phyloP scores from a whole-genome alignment of 1,139 yeast genomes.

The Protomyces pachydermus region DNA sequence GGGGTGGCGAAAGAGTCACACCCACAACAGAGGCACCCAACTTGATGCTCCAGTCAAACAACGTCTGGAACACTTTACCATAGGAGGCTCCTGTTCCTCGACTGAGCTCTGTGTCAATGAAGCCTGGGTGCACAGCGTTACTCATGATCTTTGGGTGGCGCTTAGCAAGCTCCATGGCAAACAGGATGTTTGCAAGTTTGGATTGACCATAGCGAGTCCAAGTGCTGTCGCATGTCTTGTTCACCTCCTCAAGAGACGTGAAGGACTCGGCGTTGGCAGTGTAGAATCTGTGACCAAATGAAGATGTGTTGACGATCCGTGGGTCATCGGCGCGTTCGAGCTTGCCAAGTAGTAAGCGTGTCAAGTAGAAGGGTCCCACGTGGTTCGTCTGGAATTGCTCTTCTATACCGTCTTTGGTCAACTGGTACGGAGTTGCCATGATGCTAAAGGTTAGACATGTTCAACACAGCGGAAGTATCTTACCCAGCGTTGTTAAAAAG shows the following conservation, averaged over 20 bases:
- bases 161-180: conserved; percentile 59
- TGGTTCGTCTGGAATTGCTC: conserved; percentile 76
- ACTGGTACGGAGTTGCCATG: conserved; percentile 64
- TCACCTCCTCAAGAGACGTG: not conserved
- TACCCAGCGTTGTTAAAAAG: conserved; percentile 71
- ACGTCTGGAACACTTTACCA: not conserved
- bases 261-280: not conserved
- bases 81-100: conserved; percentile 55
- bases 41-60: not conserved
- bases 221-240: conserved; percentile 57
- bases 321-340: conserved; percentile 44
- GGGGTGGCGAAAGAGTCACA: conserved; percentile 49
- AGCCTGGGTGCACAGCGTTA: conserved; percentile 77
- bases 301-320: conserved; percentile 58
- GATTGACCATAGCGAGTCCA: conserved; percentile 62
- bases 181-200: conserved; percentile 74
- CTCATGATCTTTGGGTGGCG: conserved; percentile 63
- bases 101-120: conserved; percentile 70
- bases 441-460: too few relatives aligned
- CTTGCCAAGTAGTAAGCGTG: not conserved
- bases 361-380: conserved; percentile 63
- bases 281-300: not conserved
- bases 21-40: conserved; percentile 47
- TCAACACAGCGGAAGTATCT: conserved; percentile 37
- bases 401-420: conserved; percentile 69